Conservation (phyloP, 2,329 filamentous ascomycete genomes). For the Penicillium sp. region DNA sequence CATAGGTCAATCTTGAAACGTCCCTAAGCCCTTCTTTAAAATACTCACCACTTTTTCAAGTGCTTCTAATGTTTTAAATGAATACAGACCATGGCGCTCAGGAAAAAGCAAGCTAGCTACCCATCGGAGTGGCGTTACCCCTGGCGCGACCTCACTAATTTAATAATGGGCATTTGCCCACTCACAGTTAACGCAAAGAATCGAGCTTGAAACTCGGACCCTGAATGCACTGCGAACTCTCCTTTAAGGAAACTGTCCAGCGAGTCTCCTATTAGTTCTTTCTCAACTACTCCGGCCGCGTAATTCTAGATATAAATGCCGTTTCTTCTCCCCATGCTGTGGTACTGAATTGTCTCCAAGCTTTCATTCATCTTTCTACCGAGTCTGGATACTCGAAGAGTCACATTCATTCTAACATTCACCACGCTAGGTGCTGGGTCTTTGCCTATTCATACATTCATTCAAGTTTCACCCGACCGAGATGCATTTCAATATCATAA, state of each 20-base stretch:
- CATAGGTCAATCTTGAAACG: neutral
- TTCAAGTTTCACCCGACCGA: neutral
- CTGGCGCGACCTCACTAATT: neutral
- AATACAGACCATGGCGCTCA: neutral
- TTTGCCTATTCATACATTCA: neutral
- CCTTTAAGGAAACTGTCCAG: neutral
- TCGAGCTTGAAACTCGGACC: neutral
- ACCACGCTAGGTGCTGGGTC: neutral
- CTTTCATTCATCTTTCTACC: constrained; percentile 2
- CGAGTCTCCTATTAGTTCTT: neutral
- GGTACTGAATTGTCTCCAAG: neutral
- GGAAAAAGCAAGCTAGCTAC: neutral
- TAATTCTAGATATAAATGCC: neutral
- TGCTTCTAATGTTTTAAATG: neutral
- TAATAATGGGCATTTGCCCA: neutral
- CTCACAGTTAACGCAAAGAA: neutral
- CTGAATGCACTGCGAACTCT: neutral
- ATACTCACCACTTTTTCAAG: neutral
- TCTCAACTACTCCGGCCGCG: neutral
- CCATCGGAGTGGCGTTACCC: neutral
- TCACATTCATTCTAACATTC: neutral
- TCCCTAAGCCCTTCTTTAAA: neutral
- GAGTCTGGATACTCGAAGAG: constrained; percentile 3
- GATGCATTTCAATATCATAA: constrained; percentile 1
- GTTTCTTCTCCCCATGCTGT: neutral